Evolutionary conservation across 2,329 filamentous ascomycete genomes (phyloP).

Genomic region (Talaromyces sp.): DNA sequence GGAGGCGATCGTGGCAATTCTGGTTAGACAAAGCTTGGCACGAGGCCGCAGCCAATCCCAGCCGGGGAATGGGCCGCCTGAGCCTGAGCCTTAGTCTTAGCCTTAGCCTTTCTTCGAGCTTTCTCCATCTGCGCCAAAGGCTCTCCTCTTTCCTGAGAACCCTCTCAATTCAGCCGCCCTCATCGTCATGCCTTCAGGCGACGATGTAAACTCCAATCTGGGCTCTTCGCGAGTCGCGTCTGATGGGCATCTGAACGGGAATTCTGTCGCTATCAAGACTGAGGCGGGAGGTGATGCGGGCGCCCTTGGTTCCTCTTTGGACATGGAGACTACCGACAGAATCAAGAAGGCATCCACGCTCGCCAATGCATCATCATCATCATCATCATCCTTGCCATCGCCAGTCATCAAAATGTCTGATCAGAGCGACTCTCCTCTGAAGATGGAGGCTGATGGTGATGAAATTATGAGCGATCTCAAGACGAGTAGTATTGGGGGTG

Average conservation of each 20-base stretch:
- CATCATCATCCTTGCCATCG: slow-evolving; percentile 9
- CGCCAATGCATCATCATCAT: slow-evolving; percentile 6
- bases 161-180: slow-evolving; percentile 23
- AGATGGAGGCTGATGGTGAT: slow-evolving; percentile 33
- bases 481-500: slow-evolving; percentile 57
- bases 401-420: slow-evolving; percentile 24
- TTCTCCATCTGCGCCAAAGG: slow-evolving; percentile 8
- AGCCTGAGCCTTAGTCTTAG: slow-evolving; percentile 7
- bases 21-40: slow-evolving; percentile 18
- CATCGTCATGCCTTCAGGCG: slow-evolving; percentile 44
- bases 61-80: slow-evolving; percentile 15
- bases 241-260: slow-evolving; percentile 5
- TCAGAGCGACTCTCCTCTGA: slow-evolving; percentile 25
- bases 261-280: slow-evolving; percentile 13
- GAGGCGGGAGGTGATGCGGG: slow-evolving; percentile 14
- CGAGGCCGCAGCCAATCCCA: slow-evolving; percentile 15
- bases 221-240: slow-evolving; percentile 25
- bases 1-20: slow-evolving; percentile 17
- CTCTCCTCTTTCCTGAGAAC: slow-evolving; percentile 9
- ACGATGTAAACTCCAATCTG: slow-evolving; percentile 38
- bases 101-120: slow-evolving; percentile 14
- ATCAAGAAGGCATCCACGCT: slow-evolving; percentile 17
- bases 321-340: slow-evolving; percentile 12
- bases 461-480: slow-evolving; percentile 28
- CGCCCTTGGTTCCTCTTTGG: slow-evolving; percentile 13